Base-by-base conservation (phyloP, 805 yeast species). In the Candida easanensis region DNA sequence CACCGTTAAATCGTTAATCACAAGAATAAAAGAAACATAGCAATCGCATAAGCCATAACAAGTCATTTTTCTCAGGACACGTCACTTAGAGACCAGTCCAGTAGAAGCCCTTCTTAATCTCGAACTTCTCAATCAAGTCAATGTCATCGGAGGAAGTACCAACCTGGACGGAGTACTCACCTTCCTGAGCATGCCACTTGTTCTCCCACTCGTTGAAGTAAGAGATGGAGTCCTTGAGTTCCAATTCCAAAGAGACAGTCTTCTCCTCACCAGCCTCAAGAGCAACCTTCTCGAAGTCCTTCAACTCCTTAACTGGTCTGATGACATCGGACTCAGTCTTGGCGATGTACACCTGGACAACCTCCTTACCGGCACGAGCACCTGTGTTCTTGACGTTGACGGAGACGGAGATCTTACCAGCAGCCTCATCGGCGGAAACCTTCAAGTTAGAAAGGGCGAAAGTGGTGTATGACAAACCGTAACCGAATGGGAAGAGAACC, bases 231-330 rank as follows among this genome's bases (percentile, higher is more conserved):
- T 78, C 78, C 50, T 73, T 74, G 46, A 73, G 41, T 1, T 71
- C 65, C 20, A 76, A 51, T 7, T 48, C 51, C 34, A 78, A 52
- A 2, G 51, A 46, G 18, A 71, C 76, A 3, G 57, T 51, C 40
- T 60, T 60, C 11, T 67, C 48, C 47, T 71, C 73, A 14, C 79
- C 80, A 3, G 80, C 63, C 38, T 62, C 51, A 44, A 80, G 54
- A 32, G 49, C 55, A 9, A 76, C 72, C 61, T 80, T 80, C 15
- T 63, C 70, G 54, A 76, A 80, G 17, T 74, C 82, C 59, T 76
- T 79, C 58, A 80, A 67, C 54, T 80, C 85, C 61, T 80, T 80
- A 25, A 68, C 57, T 5, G 85, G 82, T 54, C 85, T 70, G 38
- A 67, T 68, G 31, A 59, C 53, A 36, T 54, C 59, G 19, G 68